Base-by-base conservation (phyloP, 192 early-diverging fungal species). In the Mortierella hygrophila region DNA sequence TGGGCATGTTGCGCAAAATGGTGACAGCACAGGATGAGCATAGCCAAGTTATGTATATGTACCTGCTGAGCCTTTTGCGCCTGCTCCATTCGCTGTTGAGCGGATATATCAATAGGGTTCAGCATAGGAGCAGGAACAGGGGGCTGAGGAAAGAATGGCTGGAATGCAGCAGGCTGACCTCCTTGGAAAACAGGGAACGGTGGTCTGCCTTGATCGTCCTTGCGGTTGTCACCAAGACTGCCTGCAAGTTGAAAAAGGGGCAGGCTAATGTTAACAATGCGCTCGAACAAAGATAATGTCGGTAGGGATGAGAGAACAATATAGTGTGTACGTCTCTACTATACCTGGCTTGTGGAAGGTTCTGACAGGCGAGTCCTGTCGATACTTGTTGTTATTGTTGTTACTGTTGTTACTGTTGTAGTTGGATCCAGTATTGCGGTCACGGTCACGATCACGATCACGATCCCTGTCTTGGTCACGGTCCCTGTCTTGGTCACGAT, bases 51-150 rank as follows among this genome's bases (percentile, higher is more conserved):
- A 20, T 7, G 46, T 26, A 6, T 16, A 32, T 20, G 13, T 77
- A 82, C 81, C 81, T 77, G 70, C 46, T 82, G 81, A 11, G 81
- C 70, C 47, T 82, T 82, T 47, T 77, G 81, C 15, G 81, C 81
- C 38, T 82, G 63, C 38, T 82, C 81, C 81, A 82, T 82, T 29
- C 81, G 75, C 8, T 82, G 75, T 21, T 82, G 52, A n/a, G 54
- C 52, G 8, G 81, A 70, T 20, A 74, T 47, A 20, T 37, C 44
- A 46, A 49, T 46, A 0, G 68, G 6, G 35, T 55, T 74, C 38
- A 72, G 38, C 16, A 29, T 9, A 13, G 81, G 68, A 21, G 44
- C 52, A 49, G 44, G 13, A 38, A 15, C 68, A 26, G n/a, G 18
- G 18, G 55, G 70, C 5, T 29, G 37, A 69, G 60, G 63, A 4